These are phyloP conservation scores for Berkeleyomyces basicola DNA, from an alignment of 2,329 filamentous ascomycete species.

Conservation along the genomic window DNA sequence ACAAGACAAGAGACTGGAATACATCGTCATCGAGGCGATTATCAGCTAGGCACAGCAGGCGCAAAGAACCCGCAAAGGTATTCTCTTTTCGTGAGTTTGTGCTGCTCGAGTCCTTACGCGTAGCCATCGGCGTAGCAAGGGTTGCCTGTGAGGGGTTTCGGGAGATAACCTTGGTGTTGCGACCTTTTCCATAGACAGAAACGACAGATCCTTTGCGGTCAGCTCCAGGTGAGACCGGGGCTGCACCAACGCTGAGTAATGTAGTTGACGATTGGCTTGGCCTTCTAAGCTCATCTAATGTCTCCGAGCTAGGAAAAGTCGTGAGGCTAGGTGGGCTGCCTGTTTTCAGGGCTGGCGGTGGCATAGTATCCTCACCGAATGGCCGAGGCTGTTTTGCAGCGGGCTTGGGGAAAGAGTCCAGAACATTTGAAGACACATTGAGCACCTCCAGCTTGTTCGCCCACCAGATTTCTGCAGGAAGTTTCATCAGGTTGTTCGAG, in stretches of 20 bases:
- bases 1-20: conserved; percentile 73
- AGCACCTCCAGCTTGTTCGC: conserved; percentile 78
- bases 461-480: conserved; percentile 94
- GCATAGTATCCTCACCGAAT: conserved; percentile 32
- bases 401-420: conserved; percentile 81
- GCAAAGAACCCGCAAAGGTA: conserved; percentile 76
- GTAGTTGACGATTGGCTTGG: conserved; percentile 74
- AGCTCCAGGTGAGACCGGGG: conserved; percentile 41
- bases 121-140: conserved; percentile 30
- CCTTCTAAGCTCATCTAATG: conserved; percentile 44
- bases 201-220: conserved; percentile 72
- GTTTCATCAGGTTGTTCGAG: conserved; percentile 78
- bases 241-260: conserved; percentile 58
- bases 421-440: conserved; percentile 87
- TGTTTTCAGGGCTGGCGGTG: conserved; percentile 21
- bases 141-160: conserved; percentile 36
- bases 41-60: conserved; percentile 76
- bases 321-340: conserved; percentile 28
- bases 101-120: conserved; percentile 76
- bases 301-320: conserved; percentile 58
- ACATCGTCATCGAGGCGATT: conserved; percentile 90
- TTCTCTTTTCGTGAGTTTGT: conserved; percentile 55
- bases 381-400: conserved; percentile 50
- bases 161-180: conserved; percentile 72
- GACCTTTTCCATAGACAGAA: conserved; percentile 62